Evolutionary conservation across 2,329 filamentous ascomycete species (phyloP).

Genomic region (Colletotrichum chrysophilum): DNA sequence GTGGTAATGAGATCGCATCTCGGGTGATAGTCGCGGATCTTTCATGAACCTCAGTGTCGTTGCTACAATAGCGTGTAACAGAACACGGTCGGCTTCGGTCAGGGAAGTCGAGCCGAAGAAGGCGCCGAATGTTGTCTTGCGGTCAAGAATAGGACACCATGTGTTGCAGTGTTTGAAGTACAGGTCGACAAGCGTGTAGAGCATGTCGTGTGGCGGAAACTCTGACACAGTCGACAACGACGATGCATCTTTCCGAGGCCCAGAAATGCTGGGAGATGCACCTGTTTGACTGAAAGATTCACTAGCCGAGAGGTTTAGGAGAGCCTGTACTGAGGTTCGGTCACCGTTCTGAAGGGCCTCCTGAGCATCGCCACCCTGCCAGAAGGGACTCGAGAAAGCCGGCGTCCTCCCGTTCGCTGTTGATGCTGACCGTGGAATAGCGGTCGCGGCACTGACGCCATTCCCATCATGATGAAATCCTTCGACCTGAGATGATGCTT

Average conservation of each 20-base stretch:
- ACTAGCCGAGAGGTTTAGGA: conserved; percentile 21
- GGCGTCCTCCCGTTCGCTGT: conserved; percentile 41
- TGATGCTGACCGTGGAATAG: conserved; percentile 23
- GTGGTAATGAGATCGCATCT: conserved; percentile 44
- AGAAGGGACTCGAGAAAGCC: conserved; percentile 40
- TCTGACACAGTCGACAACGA: conserved; percentile 46
- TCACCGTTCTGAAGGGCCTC: conserved; percentile 26
- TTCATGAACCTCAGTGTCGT: conserved; percentile 47
- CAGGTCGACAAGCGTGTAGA: conserved; percentile 64
- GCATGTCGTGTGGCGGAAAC: conserved; percentile 63
- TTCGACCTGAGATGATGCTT: conserved; percentile 36
- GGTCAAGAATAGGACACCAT: conserved; percentile 55
- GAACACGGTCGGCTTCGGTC: conserved; percentile 42
- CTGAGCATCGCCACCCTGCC: conserved; percentile 32
- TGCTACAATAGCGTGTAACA: conserved; percentile 49
- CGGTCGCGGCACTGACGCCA: conserved; percentile 25
- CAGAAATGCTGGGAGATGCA: neutral
- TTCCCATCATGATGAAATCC: conserved; percentile 25
- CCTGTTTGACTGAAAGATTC: conserved; percentile 14
- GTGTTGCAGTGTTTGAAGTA: conserved; percentile 71
- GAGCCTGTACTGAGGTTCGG: conserved; percentile 24
- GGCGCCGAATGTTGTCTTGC: conserved; percentile 43
- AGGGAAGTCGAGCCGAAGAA: conserved; percentile 46
- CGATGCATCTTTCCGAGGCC: conserved; percentile 28
- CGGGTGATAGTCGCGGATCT: conserved; percentile 40